Conservation (phyloP, 306 rosid species). For the Cajanus cajan region DNA sequence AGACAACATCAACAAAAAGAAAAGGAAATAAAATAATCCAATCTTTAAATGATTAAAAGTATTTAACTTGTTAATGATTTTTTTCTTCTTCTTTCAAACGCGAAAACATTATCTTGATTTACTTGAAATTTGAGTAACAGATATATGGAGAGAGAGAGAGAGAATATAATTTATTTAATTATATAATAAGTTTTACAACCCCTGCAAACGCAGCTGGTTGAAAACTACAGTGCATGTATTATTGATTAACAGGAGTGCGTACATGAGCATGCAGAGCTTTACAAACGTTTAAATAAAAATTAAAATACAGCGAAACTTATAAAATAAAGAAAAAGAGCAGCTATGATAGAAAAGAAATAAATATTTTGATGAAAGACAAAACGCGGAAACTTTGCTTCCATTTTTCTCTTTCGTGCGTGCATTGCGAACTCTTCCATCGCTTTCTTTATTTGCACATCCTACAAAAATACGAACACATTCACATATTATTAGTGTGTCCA, state of each 20-base stretch:
- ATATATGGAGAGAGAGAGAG: not conserved
- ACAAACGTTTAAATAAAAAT: no score
- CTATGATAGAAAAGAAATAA: conserved; percentile 22
- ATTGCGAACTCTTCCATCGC: conserved; percentile 37
- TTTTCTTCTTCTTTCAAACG: no score
- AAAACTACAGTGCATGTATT: conserved; percentile 36
- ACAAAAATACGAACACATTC: not conserved
- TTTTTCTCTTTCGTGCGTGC: not conserved
- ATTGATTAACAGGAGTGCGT: not conserved
- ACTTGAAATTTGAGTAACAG: not conserved
- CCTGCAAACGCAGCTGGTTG: conserved; percentile 39
- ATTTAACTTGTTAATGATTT: no score
- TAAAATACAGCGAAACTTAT: conserved; percentile 17
- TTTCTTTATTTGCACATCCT: conserved; percentile 59
- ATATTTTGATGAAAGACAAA: not conserved
- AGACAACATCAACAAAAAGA: not conserved
- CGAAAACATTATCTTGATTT: not conserved
- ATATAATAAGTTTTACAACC: conserved; percentile 28
- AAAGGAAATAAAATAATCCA: not conserved
- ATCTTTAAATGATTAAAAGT: not conserved
- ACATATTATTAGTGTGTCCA: not conserved
- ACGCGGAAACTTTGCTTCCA: conserved; percentile 55
- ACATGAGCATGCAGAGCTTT: conserved; percentile 23
- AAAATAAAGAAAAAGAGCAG: not conserved
- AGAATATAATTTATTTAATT: conserved; percentile 24